Conservation (phyloP, 2,329 filamentous ascomycete genomes). For the Trichoderma polysporum region DNA sequence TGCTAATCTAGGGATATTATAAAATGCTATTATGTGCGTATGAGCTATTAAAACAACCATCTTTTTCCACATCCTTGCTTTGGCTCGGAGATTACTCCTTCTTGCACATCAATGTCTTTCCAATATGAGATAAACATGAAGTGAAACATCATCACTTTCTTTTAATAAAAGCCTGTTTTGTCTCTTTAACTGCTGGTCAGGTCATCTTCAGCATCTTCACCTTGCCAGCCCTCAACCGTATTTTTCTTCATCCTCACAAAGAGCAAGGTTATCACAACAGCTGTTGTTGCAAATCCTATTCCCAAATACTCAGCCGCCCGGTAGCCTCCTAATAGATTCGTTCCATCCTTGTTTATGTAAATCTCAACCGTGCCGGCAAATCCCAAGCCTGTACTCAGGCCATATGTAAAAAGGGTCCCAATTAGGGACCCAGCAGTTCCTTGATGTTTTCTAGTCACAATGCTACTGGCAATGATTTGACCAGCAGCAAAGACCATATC, state of each 20-base stretch:
- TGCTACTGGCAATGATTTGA: not conserved
- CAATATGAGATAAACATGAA: no score
- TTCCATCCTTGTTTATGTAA: not conserved
- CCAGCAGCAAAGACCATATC: slow-evolving; percentile 6
- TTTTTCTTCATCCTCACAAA: not conserved
- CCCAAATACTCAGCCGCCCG: not conserved
- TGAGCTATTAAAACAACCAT: no score
- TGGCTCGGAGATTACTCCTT: no score
- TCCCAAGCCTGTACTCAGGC: not conserved
- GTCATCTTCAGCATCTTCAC: not conserved
- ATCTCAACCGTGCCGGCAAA: not conserved
- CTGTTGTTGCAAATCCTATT: not conserved
- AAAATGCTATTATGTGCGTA: no score
- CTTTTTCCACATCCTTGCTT: no score
- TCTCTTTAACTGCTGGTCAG: not conserved
- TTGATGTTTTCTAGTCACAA: not conserved
- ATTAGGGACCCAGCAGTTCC: not conserved
- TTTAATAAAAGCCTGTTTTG: not conserved
- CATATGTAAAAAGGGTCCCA: not conserved
- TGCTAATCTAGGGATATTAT: no score
- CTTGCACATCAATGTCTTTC: no score
- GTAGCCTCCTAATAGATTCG: not conserved
- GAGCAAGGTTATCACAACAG: not conserved
- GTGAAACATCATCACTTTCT: no score
- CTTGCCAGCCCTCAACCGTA: not conserved